These are phyloP conservation scores for Exophiala calicioides DNA, from an alignment of 2,329 filamentous ascomycete genomes.

Conservation along the genomic window DNA sequence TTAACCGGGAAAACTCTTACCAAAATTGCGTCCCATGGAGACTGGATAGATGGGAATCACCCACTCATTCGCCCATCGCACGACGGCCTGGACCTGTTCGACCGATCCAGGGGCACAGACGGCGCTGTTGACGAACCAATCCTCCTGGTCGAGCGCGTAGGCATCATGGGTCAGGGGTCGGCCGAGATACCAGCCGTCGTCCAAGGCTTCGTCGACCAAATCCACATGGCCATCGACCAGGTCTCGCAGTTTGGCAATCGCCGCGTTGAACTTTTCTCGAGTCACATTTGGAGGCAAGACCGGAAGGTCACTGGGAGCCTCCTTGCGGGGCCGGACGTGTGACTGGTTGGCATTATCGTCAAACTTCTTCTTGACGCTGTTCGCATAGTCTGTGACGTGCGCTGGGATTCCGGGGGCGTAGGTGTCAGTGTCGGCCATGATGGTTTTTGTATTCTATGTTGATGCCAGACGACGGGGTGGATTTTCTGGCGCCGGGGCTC, in stretches of 20 bases:
- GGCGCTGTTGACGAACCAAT: slow-evolving; percentile 3
- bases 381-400: too few relatives aligned
- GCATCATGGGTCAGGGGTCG: slow-evolving; percentile 1
- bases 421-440: too few relatives aligned
- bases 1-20: too few relatives aligned
- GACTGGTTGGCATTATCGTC: too few relatives aligned
- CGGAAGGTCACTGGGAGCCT: too few relatives aligned
- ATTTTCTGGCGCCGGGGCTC: too few relatives aligned
- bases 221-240: not conserved
- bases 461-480: too few relatives aligned
- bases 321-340: too few relatives aligned
- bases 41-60: slow-evolving; percentile 39
- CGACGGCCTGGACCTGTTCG: slow-evolving; percentile 18
- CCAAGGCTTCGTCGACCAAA: not conserved
- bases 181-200: slow-evolving; percentile 1
- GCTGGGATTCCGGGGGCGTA: too few relatives aligned
- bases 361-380: too few relatives aligned
- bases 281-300: too few relatives aligned
- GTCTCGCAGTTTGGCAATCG: not conserved
- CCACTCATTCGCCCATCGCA: slow-evolving; percentile 32
- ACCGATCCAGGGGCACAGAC: not conserved
- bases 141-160: not conserved
- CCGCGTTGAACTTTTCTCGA: not conserved
- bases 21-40: slow-evolving; percentile 28
- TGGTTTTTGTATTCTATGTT: too few relatives aligned